Percentiles rank a stretch among this genome's conserved stretches.
Conservation (phyloP, 2,329 filamentous ascomycete species). For the Sclerotinia subarctica region DNA sequence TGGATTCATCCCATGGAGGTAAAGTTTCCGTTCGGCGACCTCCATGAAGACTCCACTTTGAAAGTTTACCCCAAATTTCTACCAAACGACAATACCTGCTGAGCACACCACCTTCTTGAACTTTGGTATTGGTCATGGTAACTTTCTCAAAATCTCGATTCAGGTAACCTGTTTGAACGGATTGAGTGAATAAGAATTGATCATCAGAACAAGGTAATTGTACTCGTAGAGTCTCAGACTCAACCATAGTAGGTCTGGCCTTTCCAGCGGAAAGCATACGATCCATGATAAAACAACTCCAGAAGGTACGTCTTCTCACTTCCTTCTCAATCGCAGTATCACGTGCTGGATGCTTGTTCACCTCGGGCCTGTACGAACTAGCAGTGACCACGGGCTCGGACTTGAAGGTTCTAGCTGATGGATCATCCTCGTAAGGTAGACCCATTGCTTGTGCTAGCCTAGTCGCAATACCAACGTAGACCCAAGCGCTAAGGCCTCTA, state of each 20-base stretch:
- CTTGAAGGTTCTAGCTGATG: slow-evolving; percentile 32
- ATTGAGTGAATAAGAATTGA: slow-evolving; percentile 59
- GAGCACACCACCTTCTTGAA: slow-evolving; percentile 38
- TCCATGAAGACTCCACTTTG: slow-evolving; percentile 52
- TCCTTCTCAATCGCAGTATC: slow-evolving; percentile 57
- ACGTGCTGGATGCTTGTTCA: slow-evolving; percentile 26
- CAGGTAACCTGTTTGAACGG: slow-evolving; percentile 53
- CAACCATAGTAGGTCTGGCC: slow-evolving; percentile 57
- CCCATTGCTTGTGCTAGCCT: slow-evolving; percentile 58
- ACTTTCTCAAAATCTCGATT: slow-evolving; percentile 42
- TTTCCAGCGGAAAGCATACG: slow-evolving; percentile 65
- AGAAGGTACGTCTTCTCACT: slow-evolving; percentile 66
- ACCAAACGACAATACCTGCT: slow-evolving; percentile 56
- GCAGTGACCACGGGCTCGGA: slow-evolving; percentile 35
- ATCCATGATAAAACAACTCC: slow-evolving; percentile 71
- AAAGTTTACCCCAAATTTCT: slow-evolving; percentile 57
- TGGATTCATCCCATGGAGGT: slow-evolving; percentile 58
- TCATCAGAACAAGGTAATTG: slow-evolving; percentile 66
- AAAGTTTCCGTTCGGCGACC: slow-evolving; percentile 49
- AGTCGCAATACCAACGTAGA: slow-evolving; percentile 60
- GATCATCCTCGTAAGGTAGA: slow-evolving; percentile 54
- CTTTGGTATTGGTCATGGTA: slow-evolving; percentile 40
- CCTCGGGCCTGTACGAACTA: slow-evolving; percentile 30
- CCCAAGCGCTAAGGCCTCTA: slow-evolving; percentile 60
- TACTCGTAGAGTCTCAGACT: slow-evolving; percentile 57